These are phyloP conservation scores for Mucor mucedo DNA, from an alignment of 371 early-diverging fungal genomes.

Conservation along the genomic window DNA sequence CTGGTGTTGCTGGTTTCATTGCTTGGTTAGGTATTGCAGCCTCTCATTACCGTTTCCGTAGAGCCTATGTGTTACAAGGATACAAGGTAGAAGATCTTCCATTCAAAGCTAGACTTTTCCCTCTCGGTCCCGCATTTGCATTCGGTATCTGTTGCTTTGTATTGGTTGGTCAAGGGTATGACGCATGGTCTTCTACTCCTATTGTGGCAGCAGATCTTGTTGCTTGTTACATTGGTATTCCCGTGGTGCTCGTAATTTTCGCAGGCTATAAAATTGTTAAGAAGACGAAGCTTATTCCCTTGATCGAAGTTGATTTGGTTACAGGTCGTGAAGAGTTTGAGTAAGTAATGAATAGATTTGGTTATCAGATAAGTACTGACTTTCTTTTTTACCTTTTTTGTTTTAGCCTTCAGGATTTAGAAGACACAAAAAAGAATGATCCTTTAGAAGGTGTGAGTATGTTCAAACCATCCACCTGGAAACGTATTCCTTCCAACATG, in stretches of 20 bases:
- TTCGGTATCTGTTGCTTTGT: conserved; percentile 60
- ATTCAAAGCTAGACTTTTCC: conserved; percentile 73
- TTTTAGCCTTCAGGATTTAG: conserved; percentile 3
- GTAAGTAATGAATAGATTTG: conserved; percentile 12
- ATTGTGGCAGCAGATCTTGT: conserved; percentile 33
- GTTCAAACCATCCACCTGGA: conserved; percentile 47
- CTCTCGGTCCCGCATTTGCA: conserved; percentile 71
- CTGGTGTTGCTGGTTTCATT: conserved; percentile 77
- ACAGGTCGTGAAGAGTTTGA: conserved; percentile 53
- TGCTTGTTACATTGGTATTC: conserved; percentile 48
- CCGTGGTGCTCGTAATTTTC: conserved; percentile 40
- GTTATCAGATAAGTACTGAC: neutral
- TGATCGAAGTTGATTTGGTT: conserved; percentile 63
- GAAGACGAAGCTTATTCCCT: conserved; percentile 59
- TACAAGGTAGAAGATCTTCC: conserved; percentile 69
- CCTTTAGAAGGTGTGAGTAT: conserved; percentile 49
- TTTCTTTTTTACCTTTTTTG: neutral
- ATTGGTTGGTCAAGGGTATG: conserved; percentile 69
- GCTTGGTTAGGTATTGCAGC: conserved; percentile 82
- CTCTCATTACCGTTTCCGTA: conserved; percentile 83
- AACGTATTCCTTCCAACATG: conserved; percentile 44
- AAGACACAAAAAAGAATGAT: conserved; percentile 36
- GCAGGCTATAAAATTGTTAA: conserved; percentile 60
- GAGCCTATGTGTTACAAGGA: conserved; percentile 76
- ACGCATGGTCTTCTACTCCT: conserved; percentile 40